Evolutionary conservation across 768 basidiomycete species (phyloP), one percentile per base, ranked within the genome.

Genomic region (Paxillus rubicundulus): DNA sequence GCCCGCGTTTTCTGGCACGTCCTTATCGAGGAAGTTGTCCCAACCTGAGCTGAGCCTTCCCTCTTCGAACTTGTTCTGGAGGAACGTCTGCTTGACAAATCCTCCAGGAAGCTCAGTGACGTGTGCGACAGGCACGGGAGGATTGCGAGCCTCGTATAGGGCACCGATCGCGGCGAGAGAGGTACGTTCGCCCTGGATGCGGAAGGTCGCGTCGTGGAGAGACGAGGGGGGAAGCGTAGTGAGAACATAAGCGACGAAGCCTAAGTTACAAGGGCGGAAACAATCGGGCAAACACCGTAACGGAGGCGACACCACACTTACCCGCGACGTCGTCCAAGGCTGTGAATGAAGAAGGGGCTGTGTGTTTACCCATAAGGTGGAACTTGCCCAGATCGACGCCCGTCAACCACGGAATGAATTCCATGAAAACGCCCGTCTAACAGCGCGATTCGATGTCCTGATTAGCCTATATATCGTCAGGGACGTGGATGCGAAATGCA

Each of bases 151-250:
- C 38, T 59, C 67, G 45, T 69, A 70, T 21, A 72, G 53, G 41
- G 61, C 50, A 10, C 61, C 72, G 17, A 70, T 50, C 0, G 65
- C 58, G 17, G 56, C 46, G 6, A 71, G 58, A 9, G 62, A 61
- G 5, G 33, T 55, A 3, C 70, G 67, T 24, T 73, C 66, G n/a
- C 73, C 74, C 50, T 74, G 55, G 32, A 74, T 62, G 17, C 71
- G 71, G 60, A 73, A 70, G 5, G 65, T 65, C 2, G 49, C 58
- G 47, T 74, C 52, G 12, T 64, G 61, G 12, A 72, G 62, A 21
- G 61, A 54, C 13, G 55, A 47, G 0, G 54, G 34, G 1, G 70
- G 63, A 2, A 72, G 50, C 1, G 66, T 61, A 9, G 72, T 73
- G 48, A 74, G 63, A 45, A 62, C 45, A 42, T 74, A 56, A 16